Evolutionary conservation across 805 yeast species (phyloP).

Genomic region (Ogataea degrootiae): DNA sequence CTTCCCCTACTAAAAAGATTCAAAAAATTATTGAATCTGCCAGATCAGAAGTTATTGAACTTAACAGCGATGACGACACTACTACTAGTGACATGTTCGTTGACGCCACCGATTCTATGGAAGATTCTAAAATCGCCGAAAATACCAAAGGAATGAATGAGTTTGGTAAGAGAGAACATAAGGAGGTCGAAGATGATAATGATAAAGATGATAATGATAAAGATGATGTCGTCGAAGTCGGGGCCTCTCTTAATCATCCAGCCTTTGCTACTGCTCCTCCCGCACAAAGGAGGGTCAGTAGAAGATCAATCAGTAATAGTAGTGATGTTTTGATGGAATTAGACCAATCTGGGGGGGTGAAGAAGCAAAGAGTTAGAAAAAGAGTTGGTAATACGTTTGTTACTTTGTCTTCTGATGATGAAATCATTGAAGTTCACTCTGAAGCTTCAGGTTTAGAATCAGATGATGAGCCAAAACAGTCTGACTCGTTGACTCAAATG

Average conservation of each 20-base stretch:
- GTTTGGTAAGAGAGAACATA: too few relatives aligned
- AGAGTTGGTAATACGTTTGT: background rate
- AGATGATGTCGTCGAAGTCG: too few relatives aligned
- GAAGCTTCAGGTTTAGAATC: background rate
- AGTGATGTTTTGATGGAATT: slow-evolving; percentile 9
- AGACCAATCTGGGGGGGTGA: slow-evolving; percentile 6
- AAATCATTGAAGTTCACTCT: slow-evolving; percentile 5
- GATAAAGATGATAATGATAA: too few relatives aligned
- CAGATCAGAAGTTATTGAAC: background rate
- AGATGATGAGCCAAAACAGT: too few relatives aligned
- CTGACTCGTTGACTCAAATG: too few relatives aligned
- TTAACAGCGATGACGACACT: background rate
- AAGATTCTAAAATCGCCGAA: background rate
- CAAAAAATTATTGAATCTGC: background rate
- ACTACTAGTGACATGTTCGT: slow-evolving; percentile 9
- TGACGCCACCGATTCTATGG: slow-evolving; percentile 8
- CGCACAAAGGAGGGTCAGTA: slow-evolving; percentile 1
- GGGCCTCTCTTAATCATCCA: too few relatives aligned
- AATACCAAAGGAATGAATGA: background rate
- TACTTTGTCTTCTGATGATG: background rate
- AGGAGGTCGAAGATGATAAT: too few relatives aligned
- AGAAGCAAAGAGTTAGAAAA: slow-evolving; percentile 4
- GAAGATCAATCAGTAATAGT: background rate
- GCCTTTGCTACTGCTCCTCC: background rate
- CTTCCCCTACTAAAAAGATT: background rate